Base-by-base conservation (phyloP, 2,329 filamentous ascomycete species). In the Tympanopsis confertula region DNA sequence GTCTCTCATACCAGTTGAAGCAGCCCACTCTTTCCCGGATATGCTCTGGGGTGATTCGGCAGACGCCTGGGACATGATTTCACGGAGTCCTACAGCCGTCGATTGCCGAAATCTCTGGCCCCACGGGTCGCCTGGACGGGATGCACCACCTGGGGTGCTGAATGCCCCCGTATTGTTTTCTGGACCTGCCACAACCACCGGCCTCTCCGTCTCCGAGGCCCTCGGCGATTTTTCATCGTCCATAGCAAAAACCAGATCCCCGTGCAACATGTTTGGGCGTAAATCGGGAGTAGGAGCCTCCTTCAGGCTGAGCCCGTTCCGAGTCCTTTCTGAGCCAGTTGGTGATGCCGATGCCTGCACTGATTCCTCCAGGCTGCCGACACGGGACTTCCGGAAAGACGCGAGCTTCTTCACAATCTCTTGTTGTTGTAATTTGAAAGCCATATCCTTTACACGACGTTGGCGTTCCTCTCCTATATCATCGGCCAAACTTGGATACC, bases 231-330 rank as follows among this genome's bases (percentile, higher is more conserved):
- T 69, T 32, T 87, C 86, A 26, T 93, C 87, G 41, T 94, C 89
- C 87, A 95, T 95, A 45, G 86, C 78, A 52, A 95, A 95, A 56
- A 94, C 94, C 39, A 95, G 68, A 47, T 95, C 88, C 26, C 69
- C 69, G 1, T 70, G 64, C 0, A 82, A 88, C 15, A 69, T 69
- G 49, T 77, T 86, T 1, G 81, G 69, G 39, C 74, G 78, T 33
- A 91, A 63, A 14, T 62, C 66, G 1, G 86, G 86, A 39, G 77
- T 85, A 37, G 72, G 68, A 0, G 69, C 65, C 42, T 76, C 74
- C 44, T 77, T 78, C 13, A 57, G 62, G 15, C 50, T 50, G 4
- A 47, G 48, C 39, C n/a, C n/a, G 22, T 66, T 73, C 1, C 63
- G 62, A 41, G 65, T 72, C 37, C 60, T 61, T 38, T 68, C 65